phyloP scores from a whole-genome alignment of 805 yeast genomes.

The Saccharomyces paradoxus region DNA sequence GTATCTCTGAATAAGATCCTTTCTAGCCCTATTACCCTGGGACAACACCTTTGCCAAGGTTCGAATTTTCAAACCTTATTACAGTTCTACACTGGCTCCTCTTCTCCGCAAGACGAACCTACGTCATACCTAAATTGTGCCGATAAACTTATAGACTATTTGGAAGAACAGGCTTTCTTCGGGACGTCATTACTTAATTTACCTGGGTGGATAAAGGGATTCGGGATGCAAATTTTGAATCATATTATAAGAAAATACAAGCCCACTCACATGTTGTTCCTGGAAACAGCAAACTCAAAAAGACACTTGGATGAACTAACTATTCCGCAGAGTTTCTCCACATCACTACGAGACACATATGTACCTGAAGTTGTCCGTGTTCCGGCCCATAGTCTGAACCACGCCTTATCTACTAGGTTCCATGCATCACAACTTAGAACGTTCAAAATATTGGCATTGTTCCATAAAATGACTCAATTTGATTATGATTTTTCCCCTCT shows the following conservation, averaged over 20 bases:
- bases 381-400: conserved; percentile 23
- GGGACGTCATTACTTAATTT: conserved; percentile 56
- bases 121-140: conserved; percentile 40
- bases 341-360: conserved; percentile 23
- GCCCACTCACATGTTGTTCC: conserved; percentile 51
- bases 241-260: conserved; percentile 36
- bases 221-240: conserved; percentile 60
- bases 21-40: conserved; percentile 14
- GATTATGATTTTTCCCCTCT: conserved; percentile 39
- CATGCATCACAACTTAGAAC: conserved; percentile 46
- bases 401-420: conserved; percentile 25
- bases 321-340: conserved; percentile 23
- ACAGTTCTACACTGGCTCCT: conserved; percentile 49
- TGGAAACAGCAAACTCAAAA: conserved; percentile 34
- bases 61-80: conserved; percentile 8
- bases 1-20: conserved; percentile 42
- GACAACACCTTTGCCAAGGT: conserved; percentile 20
- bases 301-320: conserved; percentile 22
- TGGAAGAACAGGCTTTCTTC: conserved; percentile 26
- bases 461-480: conserved; percentile 36
- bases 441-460: conserved; percentile 43
- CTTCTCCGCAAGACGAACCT: conserved; percentile 64
- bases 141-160: conserved; percentile 31
- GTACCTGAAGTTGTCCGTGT: conserved; percentile 25
- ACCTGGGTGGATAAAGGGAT: conserved; percentile 90